These are phyloP conservation scores for Lenwebbia sp. DNA, from an alignment of 345 rosid species.

Conservation along the genomic window DNA sequence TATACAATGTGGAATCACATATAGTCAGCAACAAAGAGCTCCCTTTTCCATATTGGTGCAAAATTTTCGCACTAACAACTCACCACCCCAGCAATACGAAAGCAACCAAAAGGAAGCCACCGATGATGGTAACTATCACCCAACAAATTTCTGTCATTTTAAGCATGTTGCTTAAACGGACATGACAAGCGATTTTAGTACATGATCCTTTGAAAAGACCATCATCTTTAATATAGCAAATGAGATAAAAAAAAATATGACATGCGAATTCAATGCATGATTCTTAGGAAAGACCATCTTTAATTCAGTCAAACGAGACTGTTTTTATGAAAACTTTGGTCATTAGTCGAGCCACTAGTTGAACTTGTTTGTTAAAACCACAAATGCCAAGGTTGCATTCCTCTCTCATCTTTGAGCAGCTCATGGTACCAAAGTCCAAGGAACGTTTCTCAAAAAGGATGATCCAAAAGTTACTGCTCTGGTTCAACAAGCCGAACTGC, in stretches of 20 bases:
- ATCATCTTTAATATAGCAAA: neutral
- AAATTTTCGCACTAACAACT: constrained; percentile 3
- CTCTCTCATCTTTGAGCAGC: constrained; percentile 17
- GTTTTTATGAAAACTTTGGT: neutral
- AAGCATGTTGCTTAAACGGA: neutral
- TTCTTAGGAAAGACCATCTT: neutral
- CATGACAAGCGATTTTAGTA: neutral
- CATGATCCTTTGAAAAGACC: neutral
- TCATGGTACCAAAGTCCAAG: constrained; percentile 33
- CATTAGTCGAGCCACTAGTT: neutral
- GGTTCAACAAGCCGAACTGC: constrained; percentile 91
- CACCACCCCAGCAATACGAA: neutral
- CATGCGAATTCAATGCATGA: neutral
- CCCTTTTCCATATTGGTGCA: constrained; percentile 53
- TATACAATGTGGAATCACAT: constrained; percentile 17
- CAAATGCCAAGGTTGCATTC: neutral
- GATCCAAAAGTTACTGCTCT: constrained; percentile 71
- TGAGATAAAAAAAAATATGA: neutral
- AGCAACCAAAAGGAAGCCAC: neutral
- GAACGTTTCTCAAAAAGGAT: constrained; percentile 61
- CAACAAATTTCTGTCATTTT: neutral
- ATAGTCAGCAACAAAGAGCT: constrained; percentile 41
- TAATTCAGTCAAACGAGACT: neutral
- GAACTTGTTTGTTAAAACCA: neutral
- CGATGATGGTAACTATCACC: neutral